Conservation (phyloP, 495 filamentous ascomycete genomes). For the Penicillium macrosclerotiorum region DNA sequence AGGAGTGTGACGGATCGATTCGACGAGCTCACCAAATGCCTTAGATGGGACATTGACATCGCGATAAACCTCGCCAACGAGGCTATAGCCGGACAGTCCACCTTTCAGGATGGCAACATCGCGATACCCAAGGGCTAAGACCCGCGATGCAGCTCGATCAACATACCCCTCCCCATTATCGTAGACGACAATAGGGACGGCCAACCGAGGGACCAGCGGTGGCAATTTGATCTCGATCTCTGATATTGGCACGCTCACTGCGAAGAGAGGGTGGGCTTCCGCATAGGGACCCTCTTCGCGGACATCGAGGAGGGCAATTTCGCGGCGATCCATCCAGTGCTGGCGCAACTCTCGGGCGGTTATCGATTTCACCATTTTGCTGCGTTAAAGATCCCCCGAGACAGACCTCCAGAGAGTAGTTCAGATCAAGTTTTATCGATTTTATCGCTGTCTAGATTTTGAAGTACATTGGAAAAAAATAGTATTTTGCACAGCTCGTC, state of each 20-base stretch:
- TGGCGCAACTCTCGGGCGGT: constrained; percentile 12
- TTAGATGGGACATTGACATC: constrained; percentile 30
- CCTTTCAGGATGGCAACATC: constrained; percentile 21
- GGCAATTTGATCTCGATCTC: constrained; percentile 22
- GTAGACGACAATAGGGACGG: constrained; percentile 20
- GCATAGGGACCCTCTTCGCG: constrained; percentile 28
- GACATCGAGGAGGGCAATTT: constrained; percentile 23
- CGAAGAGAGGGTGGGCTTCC: constrained; percentile 20
- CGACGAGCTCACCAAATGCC: constrained; percentile 29
- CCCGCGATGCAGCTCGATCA: constrained; percentile 12
- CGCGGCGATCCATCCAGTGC: constrained; percentile 14
- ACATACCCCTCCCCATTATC: constrained; percentile 22
- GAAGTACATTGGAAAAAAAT: too few species aligned
- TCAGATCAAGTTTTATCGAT: background rate
- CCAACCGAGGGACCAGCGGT: constrained; percentile 13
- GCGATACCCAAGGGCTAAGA: constrained; percentile 15
- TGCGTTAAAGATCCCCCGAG: too few species aligned
- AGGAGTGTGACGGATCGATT: constrained; percentile 27
- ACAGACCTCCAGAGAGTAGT: background rate
- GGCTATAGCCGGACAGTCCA: constrained; percentile 18
- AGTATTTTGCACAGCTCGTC: background rate
- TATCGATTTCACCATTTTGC: constrained; percentile 14
- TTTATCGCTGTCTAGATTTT: too few species aligned
- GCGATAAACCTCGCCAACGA: constrained; percentile 24
- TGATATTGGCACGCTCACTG: constrained; percentile 22